Percentiles rank a stretch among this genome's conserved stretches.
phyloP scores from a whole-genome alignment of 1,139 yeast species.

The Candida tetrigidarum region DNA sequence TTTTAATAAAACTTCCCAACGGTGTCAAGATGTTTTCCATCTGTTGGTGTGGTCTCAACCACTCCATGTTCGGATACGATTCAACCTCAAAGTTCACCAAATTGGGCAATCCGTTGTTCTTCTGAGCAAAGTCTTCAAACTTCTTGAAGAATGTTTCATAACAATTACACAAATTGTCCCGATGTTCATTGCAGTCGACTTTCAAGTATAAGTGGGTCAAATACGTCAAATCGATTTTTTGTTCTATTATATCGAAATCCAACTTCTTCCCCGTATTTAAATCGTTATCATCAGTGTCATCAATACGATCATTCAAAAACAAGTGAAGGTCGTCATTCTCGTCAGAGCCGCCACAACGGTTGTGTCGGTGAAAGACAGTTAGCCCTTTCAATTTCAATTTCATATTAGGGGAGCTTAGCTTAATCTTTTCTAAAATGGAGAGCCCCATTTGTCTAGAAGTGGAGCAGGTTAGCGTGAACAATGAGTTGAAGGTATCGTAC shows the following conservation, averaged over 20 bases:
- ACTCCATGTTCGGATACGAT: constrained; percentile 39
- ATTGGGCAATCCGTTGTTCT: constrained; percentile 35
- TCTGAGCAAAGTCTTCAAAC: constrained; percentile 25
- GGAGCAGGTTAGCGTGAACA: constrained; percentile 37
- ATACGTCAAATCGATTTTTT: constrained; percentile 30
- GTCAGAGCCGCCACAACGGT: constrained; percentile 8
- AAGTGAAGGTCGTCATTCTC: constrained; percentile 12
- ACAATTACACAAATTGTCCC: constrained; percentile 31
- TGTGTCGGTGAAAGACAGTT: constrained; percentile 40
- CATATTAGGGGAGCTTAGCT: constrained; percentile 23
- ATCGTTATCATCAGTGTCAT: constrained; percentile 15
- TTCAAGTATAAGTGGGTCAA: constrained; percentile 32
- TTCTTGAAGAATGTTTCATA: constrained; percentile 36
- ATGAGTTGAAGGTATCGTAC: constrained; percentile 26
- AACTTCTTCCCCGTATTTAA: constrained; percentile 20
- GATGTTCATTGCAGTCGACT: constrained; percentile 38
- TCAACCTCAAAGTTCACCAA: constrained; percentile 35
- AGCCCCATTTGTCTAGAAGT: constrained; percentile 39
- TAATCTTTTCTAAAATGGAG: constrained; percentile 28
- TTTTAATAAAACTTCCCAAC: constrained; percentile 33
- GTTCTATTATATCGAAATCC: constrained; percentile 25
- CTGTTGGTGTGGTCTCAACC: constrained; percentile 44
- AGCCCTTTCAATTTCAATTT: constrained; percentile 35
- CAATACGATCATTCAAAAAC: not conserved
- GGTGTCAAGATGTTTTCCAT: constrained; percentile 38